Base-by-base conservation (phyloP, 2,329 filamentous ascomycete species). In the Didymosphaeria variabile region DNA sequence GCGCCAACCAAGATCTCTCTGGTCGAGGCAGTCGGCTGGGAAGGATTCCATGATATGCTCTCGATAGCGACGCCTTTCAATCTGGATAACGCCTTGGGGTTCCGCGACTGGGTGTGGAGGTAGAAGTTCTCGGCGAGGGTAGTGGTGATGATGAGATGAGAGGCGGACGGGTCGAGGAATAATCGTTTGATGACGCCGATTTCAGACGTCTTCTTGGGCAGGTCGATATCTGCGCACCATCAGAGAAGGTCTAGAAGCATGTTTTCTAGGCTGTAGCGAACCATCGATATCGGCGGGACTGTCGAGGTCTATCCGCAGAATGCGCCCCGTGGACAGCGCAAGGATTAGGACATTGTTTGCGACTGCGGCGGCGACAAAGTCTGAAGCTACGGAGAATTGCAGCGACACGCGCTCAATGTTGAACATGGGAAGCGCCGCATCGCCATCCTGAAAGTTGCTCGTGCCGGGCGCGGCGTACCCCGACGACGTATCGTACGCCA, bases 131-230 rank as follows among this genome's bases (percentile, higher is more conserved):
- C 95, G 76, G 93, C 93, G 44, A 93, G 87, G 5, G 93, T 91
- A 3, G 95, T 99, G 76, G 91, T 93, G 68, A 99, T 89, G 66
- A 99, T 87, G 31, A 99, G 84, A 81, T 99, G 95, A 6, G 93
- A 97, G 31, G 95, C 95, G 12, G 94, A 97, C 31, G 95, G 94
- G 75, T 99, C 95, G 74, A 99, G 91, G 81, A 99, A 99, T 87
- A 99, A 93, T 82, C 91, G 92, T 69, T 91, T 90, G 74, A 99
- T 98, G 55, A 97, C 87, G 68, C 95, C 95, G 61, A 95, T 87
- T 78, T 99, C 94, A 40, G 92, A 90, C 17, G 92, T 88, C 73
- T 94, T 95, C 82, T 96, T 97, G 40, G 95, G 95, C 8, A 99
- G 88, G 78, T 99, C 95, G 77, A 99, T 97, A 80, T 99, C 94